Evolutionary conservation across 345 rosid genomes (phyloP), one percentile per base, ranked within the genome.

Genomic region (Syzygium oleosum): DNA sequence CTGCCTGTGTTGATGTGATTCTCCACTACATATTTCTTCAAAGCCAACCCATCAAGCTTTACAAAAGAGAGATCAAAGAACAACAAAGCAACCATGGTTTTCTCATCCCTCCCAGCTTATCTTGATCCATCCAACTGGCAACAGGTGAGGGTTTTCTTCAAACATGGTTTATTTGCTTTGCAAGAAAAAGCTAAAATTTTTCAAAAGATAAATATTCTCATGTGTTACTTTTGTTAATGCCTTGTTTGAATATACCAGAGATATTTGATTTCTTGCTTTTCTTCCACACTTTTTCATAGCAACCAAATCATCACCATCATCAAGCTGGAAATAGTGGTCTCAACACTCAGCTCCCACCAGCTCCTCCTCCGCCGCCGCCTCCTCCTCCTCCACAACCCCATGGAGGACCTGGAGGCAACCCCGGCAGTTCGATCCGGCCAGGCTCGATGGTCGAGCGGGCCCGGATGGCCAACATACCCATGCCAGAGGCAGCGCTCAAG

Each of bases 111-210:
- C 85, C 96, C 98, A 91, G 92, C 98, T 91, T 96, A 95, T 94
- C 98, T 95, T 92, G 99, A 97, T 96, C 96, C 97, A 86, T 91
- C 96, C 94, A 95, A 96, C 95, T 97, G 99, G 99, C 99, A 95
- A 86, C 89, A 88, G 89, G 89, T 88, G 56, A 84, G 80, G 54
- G 84, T 52, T 78, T 52, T 79, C 68, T 86, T 55, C 73, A 11
- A 43, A 55, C 52, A 55, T 52, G 54, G 41, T 46, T 52, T 84
- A 16, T 84, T 85, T 85, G 58, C 90, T 89, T 87, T 86, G 89
- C 86, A 56, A 68, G 78, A 85, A 93, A 88, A 90, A 84, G 65
- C 61, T 86, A 51, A 87, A 21, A 19, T 73, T 73, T 29, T 87
- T 91, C 93, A 89, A 93, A 94, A 91, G 91, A 93, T 90, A 91